These are phyloP conservation scores for Xylariaceae sp. DNA, from an alignment of 2,329 filamentous ascomycete genomes.

Conservation along the genomic window DNA sequence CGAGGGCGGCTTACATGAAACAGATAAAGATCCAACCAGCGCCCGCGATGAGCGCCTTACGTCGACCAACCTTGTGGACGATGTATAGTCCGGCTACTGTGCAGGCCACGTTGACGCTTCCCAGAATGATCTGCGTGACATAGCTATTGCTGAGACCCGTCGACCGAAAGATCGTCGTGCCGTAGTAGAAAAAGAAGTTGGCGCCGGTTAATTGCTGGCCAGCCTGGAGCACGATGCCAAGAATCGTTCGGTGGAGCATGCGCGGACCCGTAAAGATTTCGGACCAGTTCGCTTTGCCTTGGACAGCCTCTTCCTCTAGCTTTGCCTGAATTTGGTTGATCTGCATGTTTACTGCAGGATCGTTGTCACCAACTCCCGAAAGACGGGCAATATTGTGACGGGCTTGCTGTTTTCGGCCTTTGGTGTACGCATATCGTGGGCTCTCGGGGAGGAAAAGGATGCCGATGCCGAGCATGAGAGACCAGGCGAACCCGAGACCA, in stretches of 20 bases:
- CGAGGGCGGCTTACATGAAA: constrained; percentile 36
- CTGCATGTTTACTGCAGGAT: constrained; percentile 40
- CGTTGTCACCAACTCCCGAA: constrained; percentile 37
- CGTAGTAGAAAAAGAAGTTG: too few species aligned
- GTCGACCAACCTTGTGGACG: constrained; percentile 59
- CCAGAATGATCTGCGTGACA: constrained; percentile 62
- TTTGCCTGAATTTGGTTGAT: constrained; percentile 49
- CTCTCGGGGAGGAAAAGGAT: too few species aligned
- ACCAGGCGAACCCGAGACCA: too few species aligned
- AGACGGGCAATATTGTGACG: constrained; percentile 40
- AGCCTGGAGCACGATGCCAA: constrained; percentile 52
- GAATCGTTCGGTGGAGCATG: constrained; percentile 58
- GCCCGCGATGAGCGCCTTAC: constrained; percentile 57
- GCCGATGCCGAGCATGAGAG: too few species aligned
- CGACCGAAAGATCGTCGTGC: constrained; percentile 35
- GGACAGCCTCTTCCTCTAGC: constrained; percentile 32
- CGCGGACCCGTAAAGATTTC: constrained; percentile 64
- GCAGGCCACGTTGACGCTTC: constrained; percentile 60
- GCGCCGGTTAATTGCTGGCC: too few species aligned
- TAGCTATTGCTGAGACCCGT: constrained; percentile 62
- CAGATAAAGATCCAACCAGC: constrained; percentile 55
- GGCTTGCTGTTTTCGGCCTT: too few species aligned
- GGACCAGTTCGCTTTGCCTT: constrained; percentile 42
- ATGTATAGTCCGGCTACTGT: constrained; percentile 62
- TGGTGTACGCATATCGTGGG: too few species aligned